phyloP scores from a whole-genome alignment of 2,329 filamentous ascomycete species.

The Zarea fungicola region DNA sequence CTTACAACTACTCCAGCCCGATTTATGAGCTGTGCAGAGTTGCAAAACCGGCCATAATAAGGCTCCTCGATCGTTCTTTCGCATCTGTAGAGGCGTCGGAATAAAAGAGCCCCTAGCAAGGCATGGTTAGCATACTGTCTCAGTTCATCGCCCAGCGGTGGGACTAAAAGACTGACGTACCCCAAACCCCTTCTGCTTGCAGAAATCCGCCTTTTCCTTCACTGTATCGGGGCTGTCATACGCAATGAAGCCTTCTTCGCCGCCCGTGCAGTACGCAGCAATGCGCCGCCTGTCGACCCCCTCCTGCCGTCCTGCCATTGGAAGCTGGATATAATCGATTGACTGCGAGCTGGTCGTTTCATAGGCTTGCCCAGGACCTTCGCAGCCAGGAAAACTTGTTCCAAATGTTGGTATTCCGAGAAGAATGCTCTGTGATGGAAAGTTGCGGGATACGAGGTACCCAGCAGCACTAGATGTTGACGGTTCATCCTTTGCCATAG shows the following conservation, averaged over 20 bases:
- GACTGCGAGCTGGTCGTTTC: constrained; percentile 51
- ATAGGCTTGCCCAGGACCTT: constrained; percentile 59
- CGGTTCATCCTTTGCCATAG: constrained; percentile 52
- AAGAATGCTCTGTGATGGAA: constrained; percentile 66
- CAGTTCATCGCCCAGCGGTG: not conserved
- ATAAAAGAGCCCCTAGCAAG: constrained; percentile 65
- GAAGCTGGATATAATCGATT: constrained; percentile 73
- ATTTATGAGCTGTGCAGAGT: constrained; percentile 45
- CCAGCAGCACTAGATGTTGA: constrained; percentile 63
- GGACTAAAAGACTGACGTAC: constrained; percentile 33
- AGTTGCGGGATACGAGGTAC: constrained; percentile 60
- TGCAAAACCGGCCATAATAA: constrained; percentile 55
- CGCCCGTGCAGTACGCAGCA: constrained; percentile 67
- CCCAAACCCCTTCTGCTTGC: constrained; percentile 64
- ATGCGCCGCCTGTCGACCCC: constrained; percentile 60
- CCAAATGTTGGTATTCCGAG: constrained; percentile 73
- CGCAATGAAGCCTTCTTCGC: constrained; percentile 70
- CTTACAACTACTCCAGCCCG: constrained; percentile 10
- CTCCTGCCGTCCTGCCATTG: constrained; percentile 57
- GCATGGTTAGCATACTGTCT: constrained; percentile 8
- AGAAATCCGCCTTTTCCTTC: constrained; percentile 67
- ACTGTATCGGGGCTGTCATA: constrained; percentile 78
- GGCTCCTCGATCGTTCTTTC: constrained; percentile 49
- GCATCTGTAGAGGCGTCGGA: constrained; percentile 74
- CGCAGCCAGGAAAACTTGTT: constrained; percentile 64